These are phyloP conservation scores for Clonostachys chloroleuca DNA, from an alignment of 2,329 filamentous ascomycete species.

Conservation along the genomic window DNA sequence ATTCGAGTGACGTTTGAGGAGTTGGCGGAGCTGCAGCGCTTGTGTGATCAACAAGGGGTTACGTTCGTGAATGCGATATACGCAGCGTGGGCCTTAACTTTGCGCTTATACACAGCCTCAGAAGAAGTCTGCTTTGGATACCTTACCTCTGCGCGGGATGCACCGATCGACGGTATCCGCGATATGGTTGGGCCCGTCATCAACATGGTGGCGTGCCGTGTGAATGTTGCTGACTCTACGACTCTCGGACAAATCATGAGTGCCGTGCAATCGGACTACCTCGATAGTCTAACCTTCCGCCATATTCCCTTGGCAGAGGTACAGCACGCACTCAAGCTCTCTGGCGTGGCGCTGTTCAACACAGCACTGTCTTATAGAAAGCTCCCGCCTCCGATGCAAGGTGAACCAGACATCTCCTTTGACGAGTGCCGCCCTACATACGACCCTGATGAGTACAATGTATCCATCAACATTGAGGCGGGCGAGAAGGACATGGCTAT, in stretches of 20 bases:
- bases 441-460: slow-evolving; percentile 10
- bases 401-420: slow-evolving; percentile 8
- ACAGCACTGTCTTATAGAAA: slow-evolving; percentile 12
- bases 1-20: slow-evolving; percentile 10
- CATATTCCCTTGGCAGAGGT: slow-evolving; percentile 8
- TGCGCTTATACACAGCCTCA: slow-evolving; percentile 30
- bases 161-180: slow-evolving; percentile 38
- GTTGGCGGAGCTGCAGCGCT: slow-evolving; percentile 1
- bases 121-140: slow-evolving; percentile 49
- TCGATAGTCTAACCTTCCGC: slow-evolving; percentile 1
- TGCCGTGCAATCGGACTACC: slow-evolving; percentile 23
- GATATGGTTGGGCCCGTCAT: slow-evolving; percentile 47
- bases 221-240: slow-evolving; percentile 20
- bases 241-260: slow-evolving; percentile 20
- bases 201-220: slow-evolving; percentile 51
- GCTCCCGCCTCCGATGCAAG: slow-evolving; percentile 4
- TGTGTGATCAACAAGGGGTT: slow-evolving; percentile 1
- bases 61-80: slow-evolving; percentile 8
- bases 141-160: slow-evolving; percentile 45
- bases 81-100: slow-evolving; percentile 10
- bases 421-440: slow-evolving; percentile 14
- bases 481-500: slow-evolving; percentile 6
- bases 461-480: slow-evolving; percentile 12
- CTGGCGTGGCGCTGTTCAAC: slow-evolving; percentile 12
- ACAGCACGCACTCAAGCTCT: slow-evolving; percentile 12